Conservation (phyloP, 305 asterid species). For the Fraxinus xanthoxyloides region DNA sequence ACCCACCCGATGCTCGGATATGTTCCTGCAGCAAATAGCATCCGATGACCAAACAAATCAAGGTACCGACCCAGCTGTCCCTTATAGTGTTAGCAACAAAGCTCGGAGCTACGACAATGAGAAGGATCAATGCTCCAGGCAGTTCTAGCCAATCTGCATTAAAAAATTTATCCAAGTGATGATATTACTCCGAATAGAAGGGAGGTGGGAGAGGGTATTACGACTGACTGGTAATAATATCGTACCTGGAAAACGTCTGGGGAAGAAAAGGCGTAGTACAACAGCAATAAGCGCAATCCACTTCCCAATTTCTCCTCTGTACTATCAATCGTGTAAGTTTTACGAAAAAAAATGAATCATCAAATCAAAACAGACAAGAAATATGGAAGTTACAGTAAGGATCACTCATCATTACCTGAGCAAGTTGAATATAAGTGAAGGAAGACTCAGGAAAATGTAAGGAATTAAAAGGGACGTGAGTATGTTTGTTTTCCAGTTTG, state of each 20-base stretch:
- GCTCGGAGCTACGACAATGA: slow-evolving; percentile 69
- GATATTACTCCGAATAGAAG: neutral
- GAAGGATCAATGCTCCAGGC: slow-evolving; percentile 70
- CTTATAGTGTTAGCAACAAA: slow-evolving; percentile 49
- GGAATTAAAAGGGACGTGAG: slow-evolving; percentile 86
- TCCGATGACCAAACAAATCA: slow-evolving; percentile 65
- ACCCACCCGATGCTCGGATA: slow-evolving; percentile 87
- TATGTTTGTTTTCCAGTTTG: slow-evolving; percentile 90
- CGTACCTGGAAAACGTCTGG: slow-evolving; percentile 62
- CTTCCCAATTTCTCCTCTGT: slow-evolving; percentile 87
- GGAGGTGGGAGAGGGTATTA: too few species aligned
- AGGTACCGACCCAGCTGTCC: slow-evolving; percentile 41
- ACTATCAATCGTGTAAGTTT: slow-evolving; percentile 1
- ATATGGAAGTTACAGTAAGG: neutral
- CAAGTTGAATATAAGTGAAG: slow-evolving; percentile 50
- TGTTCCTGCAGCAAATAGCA: slow-evolving; percentile 92
- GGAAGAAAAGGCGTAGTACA: slow-evolving; percentile 74
- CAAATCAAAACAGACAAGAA: neutral
- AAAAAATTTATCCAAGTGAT: neutral
- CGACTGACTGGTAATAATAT: neutral
- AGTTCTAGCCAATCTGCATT: slow-evolving; percentile 83
- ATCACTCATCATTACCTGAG: slow-evolving; percentile 46
- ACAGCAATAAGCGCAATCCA: slow-evolving; percentile 75
- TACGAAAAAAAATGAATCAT: slow-evolving; percentile 1
- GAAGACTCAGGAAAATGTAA: slow-evolving; percentile 84